phyloP scores from a whole-genome alignment of 73 alveolate species.

The Paramecium octaurelia region DNA sequence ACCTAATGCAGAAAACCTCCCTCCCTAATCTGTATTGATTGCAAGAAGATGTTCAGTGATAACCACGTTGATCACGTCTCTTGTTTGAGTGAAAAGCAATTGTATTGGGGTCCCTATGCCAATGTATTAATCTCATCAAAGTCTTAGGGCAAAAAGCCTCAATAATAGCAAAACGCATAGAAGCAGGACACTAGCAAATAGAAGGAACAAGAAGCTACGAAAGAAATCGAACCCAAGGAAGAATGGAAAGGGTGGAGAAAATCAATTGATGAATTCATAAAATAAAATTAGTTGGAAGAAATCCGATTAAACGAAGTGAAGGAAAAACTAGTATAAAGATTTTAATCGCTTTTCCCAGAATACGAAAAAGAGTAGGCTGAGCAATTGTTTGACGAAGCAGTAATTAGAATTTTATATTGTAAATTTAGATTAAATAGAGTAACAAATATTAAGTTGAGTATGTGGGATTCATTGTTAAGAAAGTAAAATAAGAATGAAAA shows the following conservation, averaged over 20 bases:
- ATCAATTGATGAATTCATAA: slow-evolving; percentile 13
- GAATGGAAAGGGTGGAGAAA: slow-evolving; percentile 56
- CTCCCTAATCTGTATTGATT: slow-evolving; percentile 45
- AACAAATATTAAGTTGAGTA: background rate
- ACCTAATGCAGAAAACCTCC: slow-evolving; percentile 59
- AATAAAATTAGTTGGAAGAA: background rate
- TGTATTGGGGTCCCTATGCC: slow-evolving; percentile 53
- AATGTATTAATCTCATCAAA: background rate
- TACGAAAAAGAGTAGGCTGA: slow-evolving; percentile 18
- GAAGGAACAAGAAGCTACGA: background rate
- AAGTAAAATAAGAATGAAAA: background rate
- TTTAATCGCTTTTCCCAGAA: background rate
- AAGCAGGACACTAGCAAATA: background rate
- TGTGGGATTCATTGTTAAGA: background rate
- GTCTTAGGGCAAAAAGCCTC: background rate
- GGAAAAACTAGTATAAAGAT: background rate
- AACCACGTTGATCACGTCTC: slow-evolving; percentile 8
- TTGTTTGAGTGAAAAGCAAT: slow-evolving; percentile 37
- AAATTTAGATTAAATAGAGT: background rate
- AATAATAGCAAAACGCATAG: background rate
- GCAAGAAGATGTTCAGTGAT: slow-evolving; percentile 30
- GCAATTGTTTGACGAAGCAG: slow-evolving; percentile 29
- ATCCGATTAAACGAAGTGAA: slow-evolving; percentile 2
- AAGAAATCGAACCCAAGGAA: background rate
- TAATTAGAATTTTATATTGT: background rate